These are phyloP conservation scores for Cryptococcus sp. DNA, from an alignment of 1,284 basidiomycete species.

Conservation along the genomic window DNA sequence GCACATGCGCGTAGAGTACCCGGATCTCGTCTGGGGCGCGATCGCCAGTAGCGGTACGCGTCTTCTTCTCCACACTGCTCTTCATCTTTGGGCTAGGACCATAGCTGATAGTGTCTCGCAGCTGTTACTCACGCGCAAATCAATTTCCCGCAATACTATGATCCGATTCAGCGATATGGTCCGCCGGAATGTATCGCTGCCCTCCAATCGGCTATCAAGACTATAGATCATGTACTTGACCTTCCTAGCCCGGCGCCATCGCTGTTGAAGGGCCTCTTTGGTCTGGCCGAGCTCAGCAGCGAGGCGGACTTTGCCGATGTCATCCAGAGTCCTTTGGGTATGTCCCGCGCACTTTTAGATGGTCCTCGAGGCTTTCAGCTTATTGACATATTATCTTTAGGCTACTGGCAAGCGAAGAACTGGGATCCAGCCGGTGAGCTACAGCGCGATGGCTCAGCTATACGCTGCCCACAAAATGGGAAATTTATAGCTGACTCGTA, in stretches of 20 bases:
- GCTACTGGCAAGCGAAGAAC: conserved; percentile 65
- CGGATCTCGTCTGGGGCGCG: conserved; percentile 83
- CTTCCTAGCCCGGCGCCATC: conserved; percentile 56
- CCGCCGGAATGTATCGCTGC: conserved; percentile 70
- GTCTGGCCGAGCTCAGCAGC: conserved; percentile 65
- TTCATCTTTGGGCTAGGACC: background rate
- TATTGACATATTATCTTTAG: conserved; percentile 25
- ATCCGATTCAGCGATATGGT: conserved; percentile 76
- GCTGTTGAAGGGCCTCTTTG: conserved; percentile 71
- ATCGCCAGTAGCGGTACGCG: conserved; percentile 77
- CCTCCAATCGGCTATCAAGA: conserved; percentile 65
- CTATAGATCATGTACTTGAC: conserved; percentile 65
- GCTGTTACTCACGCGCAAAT: conserved; percentile 60
- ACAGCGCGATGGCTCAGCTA: no score
- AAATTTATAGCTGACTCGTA: background rate
- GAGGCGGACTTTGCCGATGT: conserved; percentile 78
- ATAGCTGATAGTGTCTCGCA: conserved; percentile 14
- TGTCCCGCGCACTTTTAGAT: background rate
- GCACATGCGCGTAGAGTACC: conserved; percentile 75
- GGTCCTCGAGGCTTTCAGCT: background rate
- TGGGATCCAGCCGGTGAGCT: conserved; percentile 68
- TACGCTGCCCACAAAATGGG: no score
- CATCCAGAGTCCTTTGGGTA: conserved; percentile 55
- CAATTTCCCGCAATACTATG: conserved; percentile 66
- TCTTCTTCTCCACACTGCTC: background rate